Evolutionary conservation across 345 rosid species (phyloP).

Genomic region (Odontarrhena argentea): DNA sequence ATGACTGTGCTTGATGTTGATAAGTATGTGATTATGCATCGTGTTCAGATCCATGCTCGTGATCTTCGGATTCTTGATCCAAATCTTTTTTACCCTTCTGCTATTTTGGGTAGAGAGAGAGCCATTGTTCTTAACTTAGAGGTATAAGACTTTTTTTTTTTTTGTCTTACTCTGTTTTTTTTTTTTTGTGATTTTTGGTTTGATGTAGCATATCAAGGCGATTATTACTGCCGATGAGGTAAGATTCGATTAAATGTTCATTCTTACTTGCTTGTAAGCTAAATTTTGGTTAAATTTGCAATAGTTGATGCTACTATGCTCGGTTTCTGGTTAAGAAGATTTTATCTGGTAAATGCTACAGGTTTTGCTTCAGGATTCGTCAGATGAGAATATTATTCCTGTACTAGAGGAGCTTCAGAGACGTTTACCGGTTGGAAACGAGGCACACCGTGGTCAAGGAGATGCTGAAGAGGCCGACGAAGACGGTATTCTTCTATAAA

Average conservation of each 20-base stretch:
- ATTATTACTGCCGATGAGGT: slow-evolving; percentile 97
- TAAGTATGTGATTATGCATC: slow-evolving; percentile 87
- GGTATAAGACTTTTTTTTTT: slow-evolving; percentile 43
- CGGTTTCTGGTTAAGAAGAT: not conserved
- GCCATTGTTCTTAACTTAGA: slow-evolving; percentile 94
- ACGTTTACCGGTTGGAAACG: slow-evolving; percentile 55
- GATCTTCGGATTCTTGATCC: slow-evolving; percentile 95
- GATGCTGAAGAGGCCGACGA: slow-evolving; percentile 75
- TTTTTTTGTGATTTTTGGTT: slow-evolving; percentile 7
- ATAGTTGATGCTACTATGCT: not conserved
- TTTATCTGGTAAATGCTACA: slow-evolving; percentile 19
- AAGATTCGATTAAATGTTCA: slow-evolving; percentile 29
- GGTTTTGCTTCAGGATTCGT: slow-evolving; percentile 86
- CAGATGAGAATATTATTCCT: slow-evolving; percentile 77
- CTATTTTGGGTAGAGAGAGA: slow-evolving; percentile 86
- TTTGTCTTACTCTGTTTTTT: slow-evolving; percentile 12
- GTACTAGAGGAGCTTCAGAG: slow-evolving; percentile 85
- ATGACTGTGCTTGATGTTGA: slow-evolving; percentile 73
- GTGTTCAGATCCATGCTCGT: slow-evolving; percentile 93
- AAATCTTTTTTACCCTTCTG: slow-evolving; percentile 75
- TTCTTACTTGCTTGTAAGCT: not conserved
- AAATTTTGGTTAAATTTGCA: not conserved
- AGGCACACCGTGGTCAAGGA: slow-evolving; percentile 42
- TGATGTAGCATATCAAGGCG: slow-evolving; percentile 84
- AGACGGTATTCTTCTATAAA: slow-evolving; percentile 55